A percentile compares a stretch with the other conserved stretches of the same genome.
phyloP scores from a whole-genome alignment of 495 filamentous ascomycete genomes.

The Penicillium ucsense region DNA sequence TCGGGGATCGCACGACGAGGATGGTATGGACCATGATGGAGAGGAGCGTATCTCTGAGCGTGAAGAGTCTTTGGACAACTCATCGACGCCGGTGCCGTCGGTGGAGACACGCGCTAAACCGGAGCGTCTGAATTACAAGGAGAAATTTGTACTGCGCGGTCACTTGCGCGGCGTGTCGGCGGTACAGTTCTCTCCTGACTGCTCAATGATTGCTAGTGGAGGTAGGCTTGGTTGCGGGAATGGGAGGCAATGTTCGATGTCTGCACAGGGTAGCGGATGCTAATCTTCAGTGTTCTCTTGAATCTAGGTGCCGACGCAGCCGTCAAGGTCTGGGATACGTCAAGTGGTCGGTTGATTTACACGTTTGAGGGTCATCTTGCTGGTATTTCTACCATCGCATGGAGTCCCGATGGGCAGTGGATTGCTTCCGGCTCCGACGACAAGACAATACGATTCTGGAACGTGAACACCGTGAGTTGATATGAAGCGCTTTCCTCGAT shows the following conservation, averaged over 20 bases:
- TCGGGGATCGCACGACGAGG: conserved; percentile 10
- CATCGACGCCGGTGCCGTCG: conserved; percentile 23
- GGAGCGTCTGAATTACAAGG: conserved; percentile 45
- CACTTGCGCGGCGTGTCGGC: conserved; percentile 73
- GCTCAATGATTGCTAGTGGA: conserved; percentile 78
- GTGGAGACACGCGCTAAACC: conserved; percentile 33
- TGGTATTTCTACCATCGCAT: conserved; percentile 80
- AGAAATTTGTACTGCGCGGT: conserved; percentile 57
- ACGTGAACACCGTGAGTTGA: conserved; percentile 57
- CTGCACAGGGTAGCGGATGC: too few relatives aligned
- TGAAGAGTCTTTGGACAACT: conserved; percentile 21
- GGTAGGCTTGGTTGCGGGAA: conserved; percentile 37
- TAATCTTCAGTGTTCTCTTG: too few relatives aligned
- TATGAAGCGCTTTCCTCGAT: too few relatives aligned
- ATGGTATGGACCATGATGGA: conserved; percentile 5
- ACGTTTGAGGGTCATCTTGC: conserved; percentile 91
- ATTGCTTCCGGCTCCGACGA: conserved; percentile 91
- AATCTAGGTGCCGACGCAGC: conserved; percentile 68
- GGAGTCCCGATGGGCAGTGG: conserved; percentile 77
- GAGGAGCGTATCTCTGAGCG: background rate
- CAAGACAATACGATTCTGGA: conserved; percentile 91
- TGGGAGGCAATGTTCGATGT: too few relatives aligned
- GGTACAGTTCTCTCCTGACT: conserved; percentile 84
- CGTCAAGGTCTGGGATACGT: conserved; percentile 81
- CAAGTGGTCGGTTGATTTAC: conserved; percentile 66